Base-by-base conservation (phyloP, 139 green algal species). In the Gonium pectorale region DNA sequence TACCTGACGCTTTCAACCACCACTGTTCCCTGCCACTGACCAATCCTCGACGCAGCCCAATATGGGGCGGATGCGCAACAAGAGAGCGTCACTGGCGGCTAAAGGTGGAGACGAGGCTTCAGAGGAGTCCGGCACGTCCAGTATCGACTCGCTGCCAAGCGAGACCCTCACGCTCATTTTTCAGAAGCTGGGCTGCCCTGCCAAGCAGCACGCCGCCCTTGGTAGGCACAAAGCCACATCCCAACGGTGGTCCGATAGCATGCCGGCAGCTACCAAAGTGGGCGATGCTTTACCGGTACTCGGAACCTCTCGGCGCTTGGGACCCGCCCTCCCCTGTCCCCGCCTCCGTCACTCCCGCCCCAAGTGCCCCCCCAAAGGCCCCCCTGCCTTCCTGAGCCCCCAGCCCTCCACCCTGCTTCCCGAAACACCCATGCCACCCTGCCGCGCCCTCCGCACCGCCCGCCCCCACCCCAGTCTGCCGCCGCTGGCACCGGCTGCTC, bases 401-500 rank as follows among this genome's bases (percentile, higher is more conserved):
- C 22, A 38, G 64, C 15, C 9, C 64, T 31, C 5, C 4, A 33
- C 31, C 38, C 38, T 33, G 43, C 38, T 54, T 46, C 11, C 38
- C 4, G 35, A 22, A 31, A 31, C 37, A 27, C 29, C 43, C n/a
- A 29, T 8, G 69, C 19, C 1, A 35, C 11, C 6, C 43, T n/a
- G 3, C 11, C 24, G 33, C n/a, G 11, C 29, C 6, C 46, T 13
- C 24, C 22, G 26, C 1, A 6, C 51, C 49, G 11, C 27, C 21
- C 49, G 64, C 35, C 37, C 9, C 67, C 29, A 13, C n/a, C 68
- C 19, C 54, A 81, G 75, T 72, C 37, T 83, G 75, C 40, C 59
- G 60, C 41, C 77, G 77, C 29, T 83, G 77, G 77, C 77, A 26
- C 24, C 43, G 64, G 6, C 41, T 73, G 77, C 62, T 73, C 21